Evolutionary conservation across 2,329 filamentous ascomycete species (phyloP).

Genomic region (Thelonectria discophora): DNA sequence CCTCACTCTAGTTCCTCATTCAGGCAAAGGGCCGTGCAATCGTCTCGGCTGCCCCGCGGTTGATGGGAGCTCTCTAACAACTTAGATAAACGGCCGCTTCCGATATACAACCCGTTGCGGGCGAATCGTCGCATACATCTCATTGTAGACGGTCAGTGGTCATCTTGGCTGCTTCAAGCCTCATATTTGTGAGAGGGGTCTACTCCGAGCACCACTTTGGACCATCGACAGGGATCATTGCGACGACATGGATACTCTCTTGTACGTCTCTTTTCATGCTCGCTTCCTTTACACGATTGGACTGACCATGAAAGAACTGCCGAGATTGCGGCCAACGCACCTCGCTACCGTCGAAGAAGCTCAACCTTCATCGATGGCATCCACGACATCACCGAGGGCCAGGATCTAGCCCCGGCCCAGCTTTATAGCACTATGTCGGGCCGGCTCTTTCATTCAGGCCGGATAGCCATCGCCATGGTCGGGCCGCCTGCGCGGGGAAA

Average conservation of each 20-base stretch:
- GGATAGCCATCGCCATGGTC: slow-evolving; percentile 97
- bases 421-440: slow-evolving; percentile 98
- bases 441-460: slow-evolving; percentile 93
- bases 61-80: slow-evolving; percentile 12
- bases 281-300: background rate
- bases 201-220: slow-evolving; percentile 8
- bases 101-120: background rate
- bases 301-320: slow-evolving; percentile 70
- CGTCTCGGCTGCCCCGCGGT: slow-evolving; percentile 5
- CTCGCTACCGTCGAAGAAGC: slow-evolving; percentile 88
- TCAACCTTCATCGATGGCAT: slow-evolving; percentile 98
- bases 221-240: slow-evolving; percentile 22
- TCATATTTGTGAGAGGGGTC: background rate
- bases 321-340: slow-evolving; percentile 90
- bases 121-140: background rate
- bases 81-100: slow-evolving; percentile 15
- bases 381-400: slow-evolving; percentile 86
- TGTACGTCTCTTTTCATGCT: slow-evolving; percentile 57
- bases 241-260: slow-evolving; percentile 65
- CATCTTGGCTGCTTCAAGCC: slow-evolving; percentile 1
- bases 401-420: slow-evolving; percentile 89
- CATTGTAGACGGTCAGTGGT: background rate
- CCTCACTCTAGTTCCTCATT: slow-evolving; percentile 2
- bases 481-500: slow-evolving; percentile 95
- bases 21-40: slow-evolving; percentile 7